Evolutionary conservation across 2,329 filamentous ascomycete genomes (phyloP), one percentile per base, ranked within the genome.

Genomic region (Botrytis deweyae): DNA sequence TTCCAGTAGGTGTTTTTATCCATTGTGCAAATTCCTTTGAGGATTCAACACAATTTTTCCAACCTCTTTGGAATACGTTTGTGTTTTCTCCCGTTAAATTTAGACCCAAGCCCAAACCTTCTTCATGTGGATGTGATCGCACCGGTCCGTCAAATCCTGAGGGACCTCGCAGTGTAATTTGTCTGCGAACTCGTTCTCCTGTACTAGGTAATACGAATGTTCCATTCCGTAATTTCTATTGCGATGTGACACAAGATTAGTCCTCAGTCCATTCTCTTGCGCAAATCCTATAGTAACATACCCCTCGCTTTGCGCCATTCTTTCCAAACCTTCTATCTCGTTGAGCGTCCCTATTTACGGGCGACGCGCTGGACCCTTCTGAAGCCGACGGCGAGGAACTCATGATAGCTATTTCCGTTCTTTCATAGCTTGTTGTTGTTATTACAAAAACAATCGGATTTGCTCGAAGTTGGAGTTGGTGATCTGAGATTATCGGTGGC

Each of bases 141-240:
- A 72, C 68, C 29, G 76, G 65, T 7, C 75, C 74, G 63, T 80
- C 78, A 40, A 77, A 80, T 42, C 74, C 78, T 73, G 87, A 83
- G 72, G 87, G 79, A 80, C 84, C 86, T 78, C 92, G 91, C 42
- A 97, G 86, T 36, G 92, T 95, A 78, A 97, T 94, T 75, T 91
- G 88, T 76, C 92, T 92, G 80, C 90, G 92, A 65, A 94, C 88
- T 76, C 94, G 92, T 83, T 97, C 93, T 79, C 95, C 95, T 4
- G 94, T 98, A 74, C 88, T 87, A 12, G 95, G 94, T 72, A 97
- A 88, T 78, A 98, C 92, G 82, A 97, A 94, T 63, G 93, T 96
- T 77, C 93, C 93, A 81, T 95, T 92, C 77, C 92, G 91, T 75
- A 97, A 87, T 87, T 94, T 90, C 89, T 91, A 66, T 75, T 59